These are phyloP conservation scores for Diplodia mutila DNA, from an alignment of 2,329 filamentous ascomycete species.

Conservation along the genomic window DNA sequence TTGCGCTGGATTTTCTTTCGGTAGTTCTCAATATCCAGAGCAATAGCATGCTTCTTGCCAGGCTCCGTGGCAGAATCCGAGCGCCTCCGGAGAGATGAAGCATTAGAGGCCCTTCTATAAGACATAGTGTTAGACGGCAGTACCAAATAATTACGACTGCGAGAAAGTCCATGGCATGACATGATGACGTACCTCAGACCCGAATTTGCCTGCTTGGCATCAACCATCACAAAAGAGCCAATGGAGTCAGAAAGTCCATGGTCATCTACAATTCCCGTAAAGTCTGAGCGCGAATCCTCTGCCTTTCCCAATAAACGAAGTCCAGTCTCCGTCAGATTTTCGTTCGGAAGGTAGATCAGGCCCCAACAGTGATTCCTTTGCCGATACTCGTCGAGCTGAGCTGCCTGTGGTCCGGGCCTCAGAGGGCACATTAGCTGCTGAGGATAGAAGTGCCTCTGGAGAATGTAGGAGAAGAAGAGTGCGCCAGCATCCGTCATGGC, in stretches of 20 bases:
- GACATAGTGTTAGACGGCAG: background rate
- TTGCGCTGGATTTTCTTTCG: slow-evolving; percentile 48
- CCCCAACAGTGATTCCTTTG: slow-evolving; percentile 36
- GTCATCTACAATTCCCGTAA: slow-evolving; percentile 14
- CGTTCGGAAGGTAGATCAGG: slow-evolving; percentile 40
- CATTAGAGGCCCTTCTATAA: background rate
- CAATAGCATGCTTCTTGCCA: slow-evolving; percentile 17
- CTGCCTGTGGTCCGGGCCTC: slow-evolving; percentile 37
- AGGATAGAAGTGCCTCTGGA: slow-evolving; percentile 45
- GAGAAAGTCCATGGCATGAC: too few relatives aligned
- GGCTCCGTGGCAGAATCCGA: background rate
- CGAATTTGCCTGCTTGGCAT: slow-evolving; percentile 21
- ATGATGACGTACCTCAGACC: slow-evolving; percentile 4
- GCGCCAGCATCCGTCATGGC: slow-evolving; percentile 44
- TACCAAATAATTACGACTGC: too few relatives aligned
- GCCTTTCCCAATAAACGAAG: slow-evolving; percentile 24
- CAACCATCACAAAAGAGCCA: slow-evolving; percentile 22
- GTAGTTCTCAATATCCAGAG: slow-evolving; percentile 25
- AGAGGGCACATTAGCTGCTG: slow-evolving; percentile 39
- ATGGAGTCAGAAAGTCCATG: background rate
- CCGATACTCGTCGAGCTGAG: slow-evolving; percentile 36
- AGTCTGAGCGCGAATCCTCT: slow-evolving; percentile 21
- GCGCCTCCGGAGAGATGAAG: slow-evolving; percentile 4
- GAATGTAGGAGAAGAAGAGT: slow-evolving; percentile 46
- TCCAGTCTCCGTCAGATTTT: slow-evolving; percentile 27